Evolutionary conservation across 768 basidiomycete species (phyloP), one percentile per base, ranked within the genome.

Genomic region (Gloeopeniophorella convolvens): DNA sequence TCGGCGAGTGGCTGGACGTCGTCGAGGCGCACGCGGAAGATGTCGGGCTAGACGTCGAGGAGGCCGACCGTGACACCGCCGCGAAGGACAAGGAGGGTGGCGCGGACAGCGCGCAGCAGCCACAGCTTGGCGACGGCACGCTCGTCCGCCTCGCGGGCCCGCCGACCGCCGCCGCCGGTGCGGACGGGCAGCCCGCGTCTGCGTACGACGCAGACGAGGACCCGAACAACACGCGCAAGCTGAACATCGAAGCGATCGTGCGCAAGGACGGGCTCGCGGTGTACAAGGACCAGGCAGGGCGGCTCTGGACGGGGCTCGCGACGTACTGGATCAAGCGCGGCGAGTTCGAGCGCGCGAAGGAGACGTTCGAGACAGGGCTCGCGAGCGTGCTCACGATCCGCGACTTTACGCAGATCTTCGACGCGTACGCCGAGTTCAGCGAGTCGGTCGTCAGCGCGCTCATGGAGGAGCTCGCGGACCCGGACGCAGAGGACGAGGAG

Each of bases 301-400:
- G 90, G 42, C 68, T 99, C 24, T 99, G 94, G 95, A 87, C 91
- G 5, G 96, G 95, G 0, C 68, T 98, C 24, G 94, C 94, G 1
- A 97, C 94, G 0, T 98, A 95, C 63, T 99, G 95, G 95, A 94
- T 94, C 66, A 96, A 96, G 68, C 83, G 92, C 5, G 90, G 79
- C 46, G 96, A 98, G 64, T 97, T 99, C 62, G 93, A 93, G 55
- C 77, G 88, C 44, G 90, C 91, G 13, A 89, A 84, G 56, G 73
- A 74, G 42, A 90, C 86, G 0, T 98, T 98, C 64, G 96, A 98
- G 67, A 68, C 79, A 20, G 96, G 93, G 12, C 76, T 97, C 56
- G 75, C 79, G 15, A 73, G 71, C 1, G 95, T 98, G 15, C 70
- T 98, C 60, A 97, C 95, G 1, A 85, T 97, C 57, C 81, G 94